phyloP scores from a whole-genome alignment of 768 basidiomycete species.

The Mycena belliarum region DNA sequence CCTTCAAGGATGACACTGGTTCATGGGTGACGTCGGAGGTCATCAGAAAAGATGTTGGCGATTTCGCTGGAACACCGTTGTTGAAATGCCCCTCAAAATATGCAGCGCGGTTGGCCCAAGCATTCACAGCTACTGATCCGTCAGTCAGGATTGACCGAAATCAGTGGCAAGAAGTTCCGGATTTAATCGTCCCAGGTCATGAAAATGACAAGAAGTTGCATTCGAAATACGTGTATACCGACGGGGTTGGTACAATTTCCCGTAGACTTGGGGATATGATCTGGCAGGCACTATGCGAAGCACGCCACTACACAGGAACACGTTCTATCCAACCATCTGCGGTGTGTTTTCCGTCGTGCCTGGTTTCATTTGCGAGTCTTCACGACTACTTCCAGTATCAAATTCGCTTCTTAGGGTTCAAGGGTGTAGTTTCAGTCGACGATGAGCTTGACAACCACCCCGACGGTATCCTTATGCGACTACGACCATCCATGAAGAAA shows the following conservation, averaged over 20 bases:
- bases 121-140: slow-evolving; percentile 80
- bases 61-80: slow-evolving; percentile 55
- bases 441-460: slow-evolving; percentile 43
- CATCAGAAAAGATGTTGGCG: slow-evolving; percentile 67
- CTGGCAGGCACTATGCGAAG: slow-evolving; percentile 54
- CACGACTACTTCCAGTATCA: slow-evolving; percentile 33
- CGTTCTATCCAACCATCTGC: slow-evolving; percentile 55
- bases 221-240: slow-evolving; percentile 55
- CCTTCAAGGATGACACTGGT: slow-evolving; percentile 50
- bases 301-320: slow-evolving; percentile 35
- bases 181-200: slow-evolving; percentile 44
- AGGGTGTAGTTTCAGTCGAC: slow-evolving; percentile 79
- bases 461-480: slow-evolving; percentile 62
- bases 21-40: slow-evolving; percentile 51
- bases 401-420: slow-evolving; percentile 82
- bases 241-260: slow-evolving; percentile 83
- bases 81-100: slow-evolving; percentile 70
- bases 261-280: slow-evolving; percentile 55
- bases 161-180: slow-evolving; percentile 67
- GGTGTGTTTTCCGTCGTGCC: slow-evolving; percentile 39
- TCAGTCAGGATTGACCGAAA: slow-evolving; percentile 55
- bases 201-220: slow-evolving; percentile 16
- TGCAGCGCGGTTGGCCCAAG: slow-evolving; percentile 81
- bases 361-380: neutral
- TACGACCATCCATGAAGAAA: slow-evolving; percentile 76